Base-by-base conservation (phyloP, 1,139 yeast species). In the Geotrichum siamense region DNA sequence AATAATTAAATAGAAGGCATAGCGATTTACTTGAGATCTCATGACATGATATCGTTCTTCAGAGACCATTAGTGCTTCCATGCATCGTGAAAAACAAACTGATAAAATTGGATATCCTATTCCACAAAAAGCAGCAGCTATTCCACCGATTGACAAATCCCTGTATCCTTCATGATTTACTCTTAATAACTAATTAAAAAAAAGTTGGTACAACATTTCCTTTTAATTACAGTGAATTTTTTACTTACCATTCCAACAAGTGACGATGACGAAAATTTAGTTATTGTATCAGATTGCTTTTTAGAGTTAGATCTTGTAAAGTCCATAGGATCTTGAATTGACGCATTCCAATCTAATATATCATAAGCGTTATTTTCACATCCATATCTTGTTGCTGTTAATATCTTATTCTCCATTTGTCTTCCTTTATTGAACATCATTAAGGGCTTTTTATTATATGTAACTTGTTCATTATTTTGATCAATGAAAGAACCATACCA, bases 71-170 rank as follows among this genome's bases (percentile, higher is more conserved):
- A 69, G 53, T 2, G 68, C 61, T 23, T 59, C 54, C 48, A 69
- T 58, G 31, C 61, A 57, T 34, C 64, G 60, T 12, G 69, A 70
- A 39, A 64, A 64, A 37, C 68, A 55, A 31, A 68, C 57, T 31
- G 65, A 62, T 45, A 67, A 57, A 10, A 69, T 60, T 2, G 71
- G 68, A 48, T 66, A 67, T 12, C 68, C 68, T 44, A 63, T 57
- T 6, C 73, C 73, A 27, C 64, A 55, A 15, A 62, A 34, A 9
- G 59, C 48, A 19, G 70, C 55, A 5, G 59, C 57, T 26, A 52
- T 25, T 3, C 57, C 51, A 5, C 71, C 72, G 37, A 63, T 34
- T 15, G 56, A 25, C 39, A 68, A 45, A 39, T 50, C 49, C 43
- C 47, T 46, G 36, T 53, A 57, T 41, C 61, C 67, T 19, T 47